Conservation (phyloP, 108 stramenopile species). For the Seminavis robusta region DNA sequence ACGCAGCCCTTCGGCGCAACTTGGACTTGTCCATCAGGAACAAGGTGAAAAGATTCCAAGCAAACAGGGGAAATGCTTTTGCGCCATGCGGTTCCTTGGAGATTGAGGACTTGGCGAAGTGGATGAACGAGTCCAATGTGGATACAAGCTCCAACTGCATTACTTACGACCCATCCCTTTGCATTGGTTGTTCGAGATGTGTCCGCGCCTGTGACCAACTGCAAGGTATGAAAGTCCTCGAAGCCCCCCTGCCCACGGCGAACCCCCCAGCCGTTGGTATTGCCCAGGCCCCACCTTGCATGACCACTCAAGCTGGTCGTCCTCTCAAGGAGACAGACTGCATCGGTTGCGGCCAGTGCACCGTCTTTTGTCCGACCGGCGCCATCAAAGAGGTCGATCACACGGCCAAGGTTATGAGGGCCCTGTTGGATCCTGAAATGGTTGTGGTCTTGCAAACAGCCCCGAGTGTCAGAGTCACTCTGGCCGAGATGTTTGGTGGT, state of each 20-base stretch:
- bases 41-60: background rate
- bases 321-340: slow-evolving; percentile 42
- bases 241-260: slow-evolving; percentile 2
- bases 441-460: slow-evolving; percentile 41
- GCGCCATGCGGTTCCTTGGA: slow-evolving; percentile 6
- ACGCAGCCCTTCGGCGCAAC: slow-evolving; percentile 10
- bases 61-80: background rate
- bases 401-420: slow-evolving; percentile 36
- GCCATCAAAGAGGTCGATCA: slow-evolving; percentile 44
- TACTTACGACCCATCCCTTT: slow-evolving; percentile 38
- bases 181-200: slow-evolving; percentile 19
- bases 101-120: slow-evolving; percentile 11
- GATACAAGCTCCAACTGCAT: slow-evolving; percentile 25
- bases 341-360: slow-evolving; percentile 50
- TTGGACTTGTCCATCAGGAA: background rate
- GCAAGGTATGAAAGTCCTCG: slow-evolving; percentile 14
- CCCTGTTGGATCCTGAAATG: slow-evolving; percentile 17
- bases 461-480: slow-evolving; percentile 39
- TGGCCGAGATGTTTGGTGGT: slow-evolving; percentile 44
- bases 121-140: background rate
- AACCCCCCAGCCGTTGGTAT: background rate
- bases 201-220: slow-evolving; percentile 8
- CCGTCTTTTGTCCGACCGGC: slow-evolving; percentile 38
- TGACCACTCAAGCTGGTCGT: slow-evolving; percentile 33
- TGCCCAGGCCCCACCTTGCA: background rate